phyloP scores from a whole-genome alignment of 345 rosid genomes.

The Dipteronia sinensis region DNA sequence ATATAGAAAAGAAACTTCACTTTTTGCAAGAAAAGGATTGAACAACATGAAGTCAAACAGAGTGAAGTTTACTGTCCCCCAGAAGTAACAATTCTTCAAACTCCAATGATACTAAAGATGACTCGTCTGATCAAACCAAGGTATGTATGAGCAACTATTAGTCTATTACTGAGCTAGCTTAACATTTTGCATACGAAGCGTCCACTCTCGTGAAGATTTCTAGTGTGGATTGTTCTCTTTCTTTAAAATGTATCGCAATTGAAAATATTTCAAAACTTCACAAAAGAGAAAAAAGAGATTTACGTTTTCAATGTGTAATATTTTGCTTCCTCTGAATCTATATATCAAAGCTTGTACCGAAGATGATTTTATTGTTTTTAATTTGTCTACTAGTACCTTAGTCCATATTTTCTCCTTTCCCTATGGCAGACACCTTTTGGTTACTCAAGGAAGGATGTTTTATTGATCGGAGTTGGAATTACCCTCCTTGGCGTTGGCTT shows the following conservation, averaged over 20 bases:
- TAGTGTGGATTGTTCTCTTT: neutral
- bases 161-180: neutral
- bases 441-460: slow-evolving; percentile 85
- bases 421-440: slow-evolving; percentile 73
- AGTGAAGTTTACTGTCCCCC: slow-evolving; percentile 30
- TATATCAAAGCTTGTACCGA: neutral
- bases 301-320: neutral
- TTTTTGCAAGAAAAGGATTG: slow-evolving; percentile 22
- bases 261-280: neutral
- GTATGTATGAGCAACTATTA: slow-evolving; percentile 30
- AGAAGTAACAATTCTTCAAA: slow-evolving; percentile 45
- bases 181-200: neutral
- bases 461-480: slow-evolving; percentile 86
- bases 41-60: slow-evolving; percentile 29
- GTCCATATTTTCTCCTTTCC: slow-evolving; percentile 17
- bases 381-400: neutral
- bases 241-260: neutral
- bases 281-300: neutral
- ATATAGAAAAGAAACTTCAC: slow-evolving; percentile 14
- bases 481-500: slow-evolving; percentile 72
- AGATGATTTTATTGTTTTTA: neutral
- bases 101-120: slow-evolving; percentile 36
- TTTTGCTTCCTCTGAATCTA: neutral
- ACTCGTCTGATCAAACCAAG: slow-evolving; percentile 48
- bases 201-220: neutral